Evolutionary conservation across 441 rosid species (phyloP).

Genomic region (Syzygium syzygioides): DNA sequence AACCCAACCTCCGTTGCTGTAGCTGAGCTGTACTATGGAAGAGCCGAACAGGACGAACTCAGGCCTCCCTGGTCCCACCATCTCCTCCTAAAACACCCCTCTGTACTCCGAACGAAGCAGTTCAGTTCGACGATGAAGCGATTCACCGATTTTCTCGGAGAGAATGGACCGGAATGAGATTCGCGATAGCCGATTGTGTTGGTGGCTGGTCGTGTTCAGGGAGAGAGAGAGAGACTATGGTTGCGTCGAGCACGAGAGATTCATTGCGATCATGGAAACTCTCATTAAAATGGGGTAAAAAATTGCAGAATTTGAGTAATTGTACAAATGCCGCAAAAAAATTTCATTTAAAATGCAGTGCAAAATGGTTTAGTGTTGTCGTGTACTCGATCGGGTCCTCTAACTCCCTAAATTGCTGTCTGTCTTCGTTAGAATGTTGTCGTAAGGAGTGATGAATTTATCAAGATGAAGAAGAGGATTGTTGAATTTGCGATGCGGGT

Average conservation of each 20-base stretch:
- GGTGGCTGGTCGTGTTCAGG: background rate
- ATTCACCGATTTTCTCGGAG: background rate
- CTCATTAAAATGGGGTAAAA: background rate
- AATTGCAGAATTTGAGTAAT: background rate
- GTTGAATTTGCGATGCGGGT: too few species aligned
- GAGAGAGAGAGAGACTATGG: background rate
- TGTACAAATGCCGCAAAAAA: background rate
- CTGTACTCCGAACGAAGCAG: background rate
- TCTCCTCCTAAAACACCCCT: conserved; percentile 4
- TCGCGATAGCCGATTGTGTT: background rate
- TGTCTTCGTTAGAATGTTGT: background rate
- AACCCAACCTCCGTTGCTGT: conserved; percentile 89
- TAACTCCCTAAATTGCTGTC: background rate
- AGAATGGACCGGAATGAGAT: background rate
- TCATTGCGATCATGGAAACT: background rate
- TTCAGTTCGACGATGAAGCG: background rate
- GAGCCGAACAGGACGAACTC: conserved; percentile 94
- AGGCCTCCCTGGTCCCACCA: conserved; percentile 86
- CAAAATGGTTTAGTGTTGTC: background rate
- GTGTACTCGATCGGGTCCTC: background rate
- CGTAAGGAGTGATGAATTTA: too few species aligned
- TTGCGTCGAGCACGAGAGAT: background rate
- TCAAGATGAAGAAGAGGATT: background rate
- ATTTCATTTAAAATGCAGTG: too few species aligned
- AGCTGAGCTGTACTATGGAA: conserved; percentile 90